Base-by-base conservation (phyloP, 768 basidiomycete species). In the Lactifluus rugatus region DNA sequence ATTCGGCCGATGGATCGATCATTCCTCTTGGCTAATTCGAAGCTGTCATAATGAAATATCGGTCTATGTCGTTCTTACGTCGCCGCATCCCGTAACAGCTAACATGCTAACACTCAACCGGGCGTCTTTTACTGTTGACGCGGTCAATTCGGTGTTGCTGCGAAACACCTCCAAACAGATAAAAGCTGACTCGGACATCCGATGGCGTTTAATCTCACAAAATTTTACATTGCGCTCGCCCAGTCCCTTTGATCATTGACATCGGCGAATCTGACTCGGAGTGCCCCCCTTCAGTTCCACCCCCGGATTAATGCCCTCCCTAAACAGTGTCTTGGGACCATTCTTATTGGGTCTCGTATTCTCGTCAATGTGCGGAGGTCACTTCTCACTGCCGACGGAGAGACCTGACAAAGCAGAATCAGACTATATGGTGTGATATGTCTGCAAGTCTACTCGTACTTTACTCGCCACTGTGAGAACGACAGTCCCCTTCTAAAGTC, bases 351-450 rank as follows among this genome's bases (percentile, higher is more conserved):
- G 54, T 26, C 23, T 55, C 11, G 11, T 48, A 47, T 19, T 48
- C 23, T 55, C 54, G 32, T 55, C 54, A 5, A 55, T 55, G 52
- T 54, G 17, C 39, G 52, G n/a, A n/a, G 28, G 42, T 8, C 7
- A 45, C 23, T 42, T 34, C 26, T 45, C 9, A 2, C 10, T 34
- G 17, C 2, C 37, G 2, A 9, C 4, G 8, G 28, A 53, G 42
- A 31, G 28, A 34, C 34, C 13, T 34, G 34, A 34, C 16, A 14
- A 26, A 26, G 2, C 16, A 8, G 25, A 25, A 8, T 3, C 25
- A 46, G 45, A 8, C 16, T 46, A 19, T 26, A 46, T 23, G 45
- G 45, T 10, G 45, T 46, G 10, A 16, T 17, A 26, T 46, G 45
- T 14, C 9, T 46, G 14, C 45, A 46, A 26, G 23, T 46, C 45